Conservation (phyloP, 805 yeast species). For the Saccharomycopsis capsularis region DNA sequence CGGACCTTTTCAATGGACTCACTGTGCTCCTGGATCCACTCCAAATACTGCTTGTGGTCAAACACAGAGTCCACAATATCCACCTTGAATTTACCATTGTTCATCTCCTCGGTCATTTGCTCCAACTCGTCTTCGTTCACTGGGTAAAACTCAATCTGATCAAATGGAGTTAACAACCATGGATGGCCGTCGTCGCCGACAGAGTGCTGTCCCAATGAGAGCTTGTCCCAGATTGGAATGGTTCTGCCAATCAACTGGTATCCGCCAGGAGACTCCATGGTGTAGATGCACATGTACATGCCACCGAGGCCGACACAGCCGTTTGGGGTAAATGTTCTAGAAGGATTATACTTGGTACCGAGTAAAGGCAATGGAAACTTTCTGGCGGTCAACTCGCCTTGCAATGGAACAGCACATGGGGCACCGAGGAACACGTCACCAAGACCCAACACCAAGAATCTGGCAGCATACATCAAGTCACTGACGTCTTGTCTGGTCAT, state of each 20-base stretch:
- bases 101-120: slow-evolving; percentile 57
- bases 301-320: slow-evolving; percentile 99
- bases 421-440: slow-evolving; percentile 98
- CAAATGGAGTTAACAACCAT: slow-evolving; percentile 89
- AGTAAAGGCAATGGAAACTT: slow-evolving; percentile 52
- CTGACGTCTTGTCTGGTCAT: slow-evolving; percentile 68
- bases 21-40: slow-evolving; percentile 70
- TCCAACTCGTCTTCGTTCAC: slow-evolving; percentile 83
- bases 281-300: slow-evolving; percentile 96
- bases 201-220: slow-evolving; percentile 63
- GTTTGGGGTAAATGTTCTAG: slow-evolving; percentile 91
- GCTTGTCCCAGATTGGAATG: slow-evolving; percentile 95
- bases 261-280: slow-evolving; percentile 98
- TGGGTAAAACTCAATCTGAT: slow-evolving; percentile 91
- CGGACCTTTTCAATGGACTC: slow-evolving; percentile 67
- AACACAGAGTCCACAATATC: slow-evolving; percentile 72
- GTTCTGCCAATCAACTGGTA: slow-evolving; percentile 96
- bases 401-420: slow-evolving; percentile 97
- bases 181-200: slow-evolving; percentile 35
- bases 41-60: slow-evolving; percentile 70
- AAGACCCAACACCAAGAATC: slow-evolving; percentile 86
- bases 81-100: slow-evolving; percentile 73
- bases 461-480: slow-evolving; percentile 81
- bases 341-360: slow-evolving; percentile 93
- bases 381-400: slow-evolving; percentile 36